These are phyloP conservation scores for Xylaria sp. DNA, from an alignment of 2,329 filamentous ascomycete genomes.

Conservation along the genomic window DNA sequence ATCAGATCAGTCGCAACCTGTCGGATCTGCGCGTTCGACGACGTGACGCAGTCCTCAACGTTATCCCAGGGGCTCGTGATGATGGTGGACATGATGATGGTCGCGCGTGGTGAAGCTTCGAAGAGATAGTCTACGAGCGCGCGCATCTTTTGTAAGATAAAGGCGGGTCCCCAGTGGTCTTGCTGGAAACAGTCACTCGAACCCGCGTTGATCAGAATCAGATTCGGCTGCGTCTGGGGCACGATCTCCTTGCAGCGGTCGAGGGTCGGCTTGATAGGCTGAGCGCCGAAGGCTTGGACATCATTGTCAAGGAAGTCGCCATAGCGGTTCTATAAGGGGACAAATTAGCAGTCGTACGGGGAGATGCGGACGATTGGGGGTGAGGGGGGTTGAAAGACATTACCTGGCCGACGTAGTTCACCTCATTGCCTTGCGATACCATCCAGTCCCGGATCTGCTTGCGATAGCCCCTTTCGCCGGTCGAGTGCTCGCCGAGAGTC, in stretches of 20 bases:
- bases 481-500: conserved; percentile 46
- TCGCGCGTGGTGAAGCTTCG: conserved; percentile 43
- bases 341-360: conserved; percentile 26
- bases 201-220: conserved; percentile 45
- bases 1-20: conserved; percentile 43
- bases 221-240: conserved; percentile 45
- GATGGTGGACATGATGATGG: conserved; percentile 46
- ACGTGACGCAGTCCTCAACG: conserved; percentile 44
- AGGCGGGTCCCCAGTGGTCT: conserved; percentile 42
- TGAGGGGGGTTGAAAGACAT: not conserved
- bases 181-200: conserved; percentile 46
- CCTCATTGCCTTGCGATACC: conserved; percentile 42
- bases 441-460: conserved; percentile 46
- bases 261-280: conserved; percentile 45
- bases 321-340: conserved; percentile 40
- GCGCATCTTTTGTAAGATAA: conserved; percentile 42
- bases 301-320: conserved; percentile 47
- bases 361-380: not conserved
- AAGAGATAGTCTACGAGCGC: conserved; percentile 45
- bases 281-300: conserved; percentile 46
- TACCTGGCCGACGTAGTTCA: conserved; percentile 46
- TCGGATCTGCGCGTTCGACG: conserved; percentile 46
- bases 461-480: conserved; percentile 43
- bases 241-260: conserved; percentile 45
- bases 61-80: conserved; percentile 44